Evolutionary conservation across 495 filamentous ascomycete genomes (phyloP).

Genomic region (Lasiosphaeria ovina): DNA sequence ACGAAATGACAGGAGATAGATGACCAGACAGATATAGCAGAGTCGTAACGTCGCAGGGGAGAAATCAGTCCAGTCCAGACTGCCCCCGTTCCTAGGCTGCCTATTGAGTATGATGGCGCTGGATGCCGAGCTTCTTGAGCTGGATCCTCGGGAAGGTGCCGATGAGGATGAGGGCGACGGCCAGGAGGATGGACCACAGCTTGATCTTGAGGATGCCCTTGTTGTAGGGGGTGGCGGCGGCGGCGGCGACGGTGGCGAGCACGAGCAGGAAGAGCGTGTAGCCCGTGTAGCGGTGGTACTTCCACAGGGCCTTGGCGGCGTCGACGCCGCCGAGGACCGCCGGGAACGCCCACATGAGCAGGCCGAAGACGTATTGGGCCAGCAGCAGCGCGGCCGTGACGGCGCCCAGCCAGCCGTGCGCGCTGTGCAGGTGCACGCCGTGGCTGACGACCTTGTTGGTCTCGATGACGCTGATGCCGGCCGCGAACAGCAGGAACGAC

Average conservation of each 20-base stretch:
- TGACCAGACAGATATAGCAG: too few species aligned
- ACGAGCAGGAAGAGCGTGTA: conserved; percentile 70
- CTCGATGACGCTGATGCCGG: conserved; percentile 75
- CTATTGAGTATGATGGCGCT: conserved; percentile 1
- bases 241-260: conserved; percentile 70
- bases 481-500: conserved; percentile 58
- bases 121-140: conserved; percentile 74
- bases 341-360: conserved; percentile 75
- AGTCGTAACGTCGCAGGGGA: neutral
- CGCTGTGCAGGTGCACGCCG: conserved; percentile 67
- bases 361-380: conserved; percentile 72
- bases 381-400: conserved; percentile 69
- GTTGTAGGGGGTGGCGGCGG: conserved; percentile 72
- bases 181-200: conserved; percentile 66
- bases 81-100: neutral
- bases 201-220: conserved; percentile 60
- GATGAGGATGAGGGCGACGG: conserved; percentile 57
- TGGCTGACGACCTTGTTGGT: conserved; percentile 68
- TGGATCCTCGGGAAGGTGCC: conserved; percentile 78
- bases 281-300: conserved; percentile 80
- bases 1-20: neutral
- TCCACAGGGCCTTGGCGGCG: conserved; percentile 78
- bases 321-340: conserved; percentile 71
- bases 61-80: neutral
- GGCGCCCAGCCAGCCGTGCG: conserved; percentile 77